A percentile compares a stretch with the other conserved stretches of the same genome.
phyloP scores from a whole-genome alignment of 2,329 filamentous ascomycete species.

The Whalleya microplaca region DNA sequence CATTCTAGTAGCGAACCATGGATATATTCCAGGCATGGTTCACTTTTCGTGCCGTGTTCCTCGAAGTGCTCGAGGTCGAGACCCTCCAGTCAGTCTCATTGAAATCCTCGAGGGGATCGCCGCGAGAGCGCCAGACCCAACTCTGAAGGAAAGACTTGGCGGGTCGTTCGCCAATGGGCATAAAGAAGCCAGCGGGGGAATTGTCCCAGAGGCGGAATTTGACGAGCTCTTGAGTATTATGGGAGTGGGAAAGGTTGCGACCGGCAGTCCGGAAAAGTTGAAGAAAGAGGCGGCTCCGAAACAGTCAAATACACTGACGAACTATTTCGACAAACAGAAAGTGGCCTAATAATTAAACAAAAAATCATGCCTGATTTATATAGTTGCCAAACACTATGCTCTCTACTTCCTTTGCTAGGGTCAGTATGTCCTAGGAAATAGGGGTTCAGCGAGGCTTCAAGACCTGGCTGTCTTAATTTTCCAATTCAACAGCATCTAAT shows the following conservation, averaged over 20 bases:
- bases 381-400: neutral
- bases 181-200: constrained; percentile 69
- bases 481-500: no score
- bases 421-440: no score
- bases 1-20: constrained; percentile 68
- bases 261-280: constrained; percentile 37
- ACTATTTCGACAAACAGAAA: constrained; percentile 54
- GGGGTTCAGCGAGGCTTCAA: no score
- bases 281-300: constrained; percentile 34
- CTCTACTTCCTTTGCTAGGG: no score
- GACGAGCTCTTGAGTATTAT: constrained; percentile 65
- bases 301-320: constrained; percentile 59
- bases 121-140: constrained; percentile 42
- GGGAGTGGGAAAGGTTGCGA: constrained; percentile 55
- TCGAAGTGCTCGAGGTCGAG: constrained; percentile 54
- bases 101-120: constrained; percentile 58
- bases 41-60: constrained; percentile 70
- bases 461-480: no score
- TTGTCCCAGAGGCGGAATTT: constrained; percentile 63
- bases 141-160: constrained; percentile 54
- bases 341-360: neutral
- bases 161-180: constrained; percentile 69
- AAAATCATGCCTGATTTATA: neutral
- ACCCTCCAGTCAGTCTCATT: constrained; percentile 66
- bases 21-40: constrained; percentile 64